Conservation (phyloP, 768 basidiomycete genomes). For the Mycena amicta region DNA sequence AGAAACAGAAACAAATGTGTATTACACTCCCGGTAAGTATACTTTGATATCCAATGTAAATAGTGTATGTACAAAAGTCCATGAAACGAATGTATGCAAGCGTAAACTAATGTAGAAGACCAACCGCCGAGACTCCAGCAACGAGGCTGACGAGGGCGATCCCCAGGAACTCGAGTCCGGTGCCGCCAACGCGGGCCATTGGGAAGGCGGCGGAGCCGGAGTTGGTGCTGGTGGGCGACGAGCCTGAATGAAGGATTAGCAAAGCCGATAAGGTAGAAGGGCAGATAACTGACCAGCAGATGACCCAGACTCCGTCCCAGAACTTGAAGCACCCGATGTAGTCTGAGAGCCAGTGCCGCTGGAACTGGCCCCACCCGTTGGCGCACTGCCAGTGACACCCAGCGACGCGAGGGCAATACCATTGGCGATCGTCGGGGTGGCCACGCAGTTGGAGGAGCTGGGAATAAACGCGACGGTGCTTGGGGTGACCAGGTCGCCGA, state of each 20-base stretch:
- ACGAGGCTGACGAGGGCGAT: conserved; percentile 12
- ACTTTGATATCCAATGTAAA: background rate
- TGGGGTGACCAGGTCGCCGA: conserved; percentile 44
- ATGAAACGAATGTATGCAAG: background rate
- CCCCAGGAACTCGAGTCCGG: conserved; percentile 9
- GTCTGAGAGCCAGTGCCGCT: background rate
- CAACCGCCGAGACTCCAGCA: conserved; percentile 11
- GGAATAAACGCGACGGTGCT: conserved; percentile 37
- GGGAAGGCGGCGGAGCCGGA: background rate
- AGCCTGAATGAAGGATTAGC: background rate
- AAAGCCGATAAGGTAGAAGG: background rate
- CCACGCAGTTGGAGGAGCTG: conserved; percentile 43
- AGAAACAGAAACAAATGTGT: no score
- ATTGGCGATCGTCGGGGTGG: conserved; percentile 40
- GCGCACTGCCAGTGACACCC: background rate
- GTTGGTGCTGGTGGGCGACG: conserved; percentile 1
- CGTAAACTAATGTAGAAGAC: conserved; percentile 1
- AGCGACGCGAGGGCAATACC: conserved; percentile 33
- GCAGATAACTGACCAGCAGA: no score
- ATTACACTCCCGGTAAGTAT: no score
- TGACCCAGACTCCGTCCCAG: no score
- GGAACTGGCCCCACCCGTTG: background rate
- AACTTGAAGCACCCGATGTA: background rate
- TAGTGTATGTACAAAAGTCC: background rate
- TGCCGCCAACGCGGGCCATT: background rate